Evolutionary conservation across 2,329 filamentous ascomycete genomes (phyloP).

Genomic region (Colletotrichum orbiculare): DNA sequence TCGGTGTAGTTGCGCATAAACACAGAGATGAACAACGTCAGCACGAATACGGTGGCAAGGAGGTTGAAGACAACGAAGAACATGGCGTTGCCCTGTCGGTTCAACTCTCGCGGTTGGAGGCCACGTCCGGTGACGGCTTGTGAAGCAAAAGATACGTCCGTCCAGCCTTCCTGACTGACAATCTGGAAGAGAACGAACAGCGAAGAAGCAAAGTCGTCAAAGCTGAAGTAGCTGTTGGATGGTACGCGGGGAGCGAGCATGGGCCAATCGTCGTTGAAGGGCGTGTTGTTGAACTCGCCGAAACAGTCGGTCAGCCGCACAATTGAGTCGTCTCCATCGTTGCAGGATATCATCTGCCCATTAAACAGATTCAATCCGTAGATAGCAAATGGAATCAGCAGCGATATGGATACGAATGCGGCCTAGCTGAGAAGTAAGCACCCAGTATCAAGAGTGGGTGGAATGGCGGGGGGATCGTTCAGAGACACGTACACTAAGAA

Average conservation of each 20-base stretch:
- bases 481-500: constrained; percentile 75
- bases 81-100: constrained; percentile 84
- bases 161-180: constrained; percentile 98
- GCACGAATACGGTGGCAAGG: constrained; percentile 92
- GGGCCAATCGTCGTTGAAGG: constrained; percentile 80
- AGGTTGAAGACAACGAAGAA: constrained; percentile 98
- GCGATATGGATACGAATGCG: constrained; percentile 91
- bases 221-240: constrained; percentile 86
- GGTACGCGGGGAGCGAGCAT: constrained; percentile 86
- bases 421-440: constrained; percentile 56
- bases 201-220: constrained; percentile 93
- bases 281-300: constrained; percentile 81
- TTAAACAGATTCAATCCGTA: constrained; percentile 95
- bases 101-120: constrained; percentile 76
- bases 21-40: constrained; percentile 97
- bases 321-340: constrained; percentile 71
- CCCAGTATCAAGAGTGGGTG: not conserved
- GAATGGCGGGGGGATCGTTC: constrained; percentile 31
- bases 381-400: constrained; percentile 95
- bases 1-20: constrained; percentile 99
- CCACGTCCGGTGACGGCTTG: constrained; percentile 84
- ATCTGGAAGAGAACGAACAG: constrained; percentile 98
- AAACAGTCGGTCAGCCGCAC: constrained; percentile 79
- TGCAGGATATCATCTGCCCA: constrained; percentile 83
- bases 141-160: constrained; percentile 87